Evolutionary conservation across 805 yeast genomes (phyloP).

Genomic region (Saturnispora silvae): DNA sequence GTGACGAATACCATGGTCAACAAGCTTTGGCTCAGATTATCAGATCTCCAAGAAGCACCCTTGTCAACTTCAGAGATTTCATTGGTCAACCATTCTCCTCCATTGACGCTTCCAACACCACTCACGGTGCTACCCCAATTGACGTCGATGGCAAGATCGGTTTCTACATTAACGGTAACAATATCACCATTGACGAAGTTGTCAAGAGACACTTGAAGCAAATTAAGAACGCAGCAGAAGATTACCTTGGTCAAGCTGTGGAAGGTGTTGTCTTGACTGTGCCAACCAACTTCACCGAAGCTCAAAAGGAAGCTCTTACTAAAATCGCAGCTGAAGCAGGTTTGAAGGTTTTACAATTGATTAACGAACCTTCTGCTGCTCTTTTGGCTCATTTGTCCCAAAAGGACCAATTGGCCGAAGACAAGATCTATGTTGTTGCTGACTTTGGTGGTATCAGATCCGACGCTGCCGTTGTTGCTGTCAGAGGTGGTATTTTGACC

Average conservation of each 20-base stretch:
- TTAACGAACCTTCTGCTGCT: constrained; percentile 90
- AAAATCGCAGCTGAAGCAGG: constrained; percentile 62
- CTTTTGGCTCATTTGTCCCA: constrained; percentile 65
- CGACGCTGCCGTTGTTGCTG: constrained; percentile 88
- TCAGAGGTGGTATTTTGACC: constrained; percentile 90
- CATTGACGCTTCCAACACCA: constrained; percentile 55
- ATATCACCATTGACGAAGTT: constrained; percentile 64
- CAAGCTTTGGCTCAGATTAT: constrained; percentile 90
- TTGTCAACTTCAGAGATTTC: constrained; percentile 87
- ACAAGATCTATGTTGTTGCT: constrained; percentile 80
- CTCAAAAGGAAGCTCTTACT: constrained; percentile 55
- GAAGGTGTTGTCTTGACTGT: constrained; percentile 82
- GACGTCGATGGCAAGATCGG: constrained; percentile 57
- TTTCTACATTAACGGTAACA: constrained; percentile 50
- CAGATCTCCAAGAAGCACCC: constrained; percentile 81
- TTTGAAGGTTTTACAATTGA: constrained; percentile 70
- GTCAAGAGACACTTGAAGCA: constrained; percentile 75
- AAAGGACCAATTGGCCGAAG: constrained; percentile 41
- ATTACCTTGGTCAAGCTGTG: constrained; percentile 71
- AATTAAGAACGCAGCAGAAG: constrained; percentile 82
- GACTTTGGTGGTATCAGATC: constrained; percentile 96
- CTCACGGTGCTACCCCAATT: constrained; percentile 57
- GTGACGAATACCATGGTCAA: constrained; percentile 93
- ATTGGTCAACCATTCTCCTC: constrained; percentile 66
- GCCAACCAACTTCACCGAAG: constrained; percentile 76